Evolutionary conservation across 495 filamentous ascomycete genomes (phyloP), one percentile per base, ranked within the genome.

Genomic region (Podospora anserina): DNA sequence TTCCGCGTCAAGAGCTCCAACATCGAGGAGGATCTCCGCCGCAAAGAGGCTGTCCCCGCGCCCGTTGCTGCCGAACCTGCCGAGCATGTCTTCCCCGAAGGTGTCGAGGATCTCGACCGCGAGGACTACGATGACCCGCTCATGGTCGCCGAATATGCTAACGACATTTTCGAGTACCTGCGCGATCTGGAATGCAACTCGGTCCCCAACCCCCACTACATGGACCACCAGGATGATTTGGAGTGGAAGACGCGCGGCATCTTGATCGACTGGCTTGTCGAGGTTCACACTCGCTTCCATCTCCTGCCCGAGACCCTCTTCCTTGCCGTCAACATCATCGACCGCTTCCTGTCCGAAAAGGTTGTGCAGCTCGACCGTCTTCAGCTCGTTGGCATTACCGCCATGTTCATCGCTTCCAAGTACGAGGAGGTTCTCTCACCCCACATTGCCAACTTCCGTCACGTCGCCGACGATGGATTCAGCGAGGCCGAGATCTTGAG

Each of bases 161-260:
- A 88, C 54, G 95, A 99, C 79, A 98, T 99, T 74, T 98, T 99
- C 79, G 94, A 98, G 56, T 97, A 99, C 78, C 87, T 98, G 71
- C 89, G 87, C 71, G 89, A 95, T 66, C 87, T 99, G 11, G 95
- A 99, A 79, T 80, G 88, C 75, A 83, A 87, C 11, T 94, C 93
- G 2, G 82, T 92, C 72, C 92, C 96, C 56, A 98, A 98, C 79
- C 89, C 93, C 9, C 80, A 94, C 62, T 99, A 99, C 81, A 99
- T 99, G 84, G 86, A 91, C 5, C 90, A 93, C 76, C 95, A 99
- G 76, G 89, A 90, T 27, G 92, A 97, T 69, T 84, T 99, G 2
- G 94, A 97, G 79, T 99, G 95, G 95, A 95, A 97, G 83, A 97
- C 97, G 84, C 92, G 95, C 72, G 95, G 93, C 57, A 97, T 99